phyloP scores from a whole-genome alignment of 805 yeast species.

The Suhomyces canberraensis region DNA sequence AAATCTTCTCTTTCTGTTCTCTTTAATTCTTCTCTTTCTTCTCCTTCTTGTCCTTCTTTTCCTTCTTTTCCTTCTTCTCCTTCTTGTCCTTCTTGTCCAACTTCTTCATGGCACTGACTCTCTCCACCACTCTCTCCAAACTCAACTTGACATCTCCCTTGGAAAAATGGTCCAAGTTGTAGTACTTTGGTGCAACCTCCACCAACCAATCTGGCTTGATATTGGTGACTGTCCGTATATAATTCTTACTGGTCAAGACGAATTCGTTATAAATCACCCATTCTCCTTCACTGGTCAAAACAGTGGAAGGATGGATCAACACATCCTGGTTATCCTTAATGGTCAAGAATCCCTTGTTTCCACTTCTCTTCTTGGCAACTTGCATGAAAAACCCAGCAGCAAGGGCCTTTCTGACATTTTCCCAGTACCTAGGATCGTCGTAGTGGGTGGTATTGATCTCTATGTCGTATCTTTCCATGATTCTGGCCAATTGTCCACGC shows the following conservation, averaged over 20 bases:
- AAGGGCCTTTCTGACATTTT: slow-evolving; percentile 79
- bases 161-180: slow-evolving; percentile 57
- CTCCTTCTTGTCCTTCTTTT: too few relatives aligned
- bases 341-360: slow-evolving; percentile 77
- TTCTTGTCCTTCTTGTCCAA: slow-evolving; percentile 5
- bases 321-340: slow-evolving; percentile 97
- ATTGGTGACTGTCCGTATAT: slow-evolving; percentile 88
- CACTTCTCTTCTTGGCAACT: slow-evolving; percentile 87
- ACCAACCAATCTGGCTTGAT: slow-evolving; percentile 91
- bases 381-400: slow-evolving; percentile 98
- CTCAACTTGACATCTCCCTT: slow-evolving; percentile 73
- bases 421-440: slow-evolving; percentile 61
- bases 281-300: slow-evolving; percentile 81
- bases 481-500: slow-evolving; percentile 73
- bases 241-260: slow-evolving; percentile 89
- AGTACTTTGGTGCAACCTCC: slow-evolving; percentile 73
- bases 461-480: slow-evolving; percentile 80
- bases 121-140: slow-evolving; percentile 50
- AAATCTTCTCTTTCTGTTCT: too few relatives aligned
- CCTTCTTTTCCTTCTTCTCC: slow-evolving; percentile 6
- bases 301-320: slow-evolving; percentile 88
- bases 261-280: slow-evolving; percentile 96
- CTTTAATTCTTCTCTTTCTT: too few relatives aligned
- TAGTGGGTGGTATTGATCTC: slow-evolving; percentile 64
- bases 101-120: slow-evolving; percentile 7